phyloP scores from a whole-genome alignment of 73 alveolate genomes.

The Tetrahymena thermophila region DNA sequence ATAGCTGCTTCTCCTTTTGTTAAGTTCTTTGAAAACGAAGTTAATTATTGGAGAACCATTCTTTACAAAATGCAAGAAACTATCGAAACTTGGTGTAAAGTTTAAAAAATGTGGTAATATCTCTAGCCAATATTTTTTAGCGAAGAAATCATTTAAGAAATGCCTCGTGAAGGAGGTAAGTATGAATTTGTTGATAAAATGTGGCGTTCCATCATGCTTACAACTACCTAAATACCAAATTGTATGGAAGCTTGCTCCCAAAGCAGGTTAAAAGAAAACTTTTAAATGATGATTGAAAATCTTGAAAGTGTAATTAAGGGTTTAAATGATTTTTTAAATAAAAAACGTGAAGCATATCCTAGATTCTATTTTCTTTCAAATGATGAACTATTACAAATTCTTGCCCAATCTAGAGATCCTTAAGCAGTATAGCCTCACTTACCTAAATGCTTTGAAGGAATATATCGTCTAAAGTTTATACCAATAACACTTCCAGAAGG shows the following conservation, averaged over 20 bases:
- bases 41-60: slow-evolving; percentile 71
- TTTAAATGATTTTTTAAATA: slow-evolving; percentile 83
- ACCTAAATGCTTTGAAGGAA: slow-evolving; percentile 77
- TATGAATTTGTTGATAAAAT: slow-evolving; percentile 77
- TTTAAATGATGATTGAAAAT: slow-evolving; percentile 62
- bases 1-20: slow-evolving; percentile 88
- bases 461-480: slow-evolving; percentile 52
- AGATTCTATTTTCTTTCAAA: slow-evolving; percentile 92
- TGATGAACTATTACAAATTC: slow-evolving; percentile 90
- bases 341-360: slow-evolving; percentile 84
- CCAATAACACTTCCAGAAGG: slow-evolving; percentile 8
- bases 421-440: slow-evolving; percentile 61
- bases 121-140: slow-evolving; percentile 87
- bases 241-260: slow-evolving; percentile 79
- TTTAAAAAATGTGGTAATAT: slow-evolving; percentile 85
- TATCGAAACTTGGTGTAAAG: slow-evolving; percentile 92
- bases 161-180: slow-evolving; percentile 83
- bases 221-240: slow-evolving; percentile 70
- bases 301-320: slow-evolving; percentile 86
- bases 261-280: slow-evolving; percentile 65
- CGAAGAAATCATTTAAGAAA: slow-evolving; percentile 83
- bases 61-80: slow-evolving; percentile 79
- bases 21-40: slow-evolving; percentile 77
- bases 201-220: slow-evolving; percentile 77
- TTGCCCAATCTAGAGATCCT: slow-evolving; percentile 81